Conservation (phyloP, 176 grass and related monocot genomes). For the Avena atlantica region DNA sequence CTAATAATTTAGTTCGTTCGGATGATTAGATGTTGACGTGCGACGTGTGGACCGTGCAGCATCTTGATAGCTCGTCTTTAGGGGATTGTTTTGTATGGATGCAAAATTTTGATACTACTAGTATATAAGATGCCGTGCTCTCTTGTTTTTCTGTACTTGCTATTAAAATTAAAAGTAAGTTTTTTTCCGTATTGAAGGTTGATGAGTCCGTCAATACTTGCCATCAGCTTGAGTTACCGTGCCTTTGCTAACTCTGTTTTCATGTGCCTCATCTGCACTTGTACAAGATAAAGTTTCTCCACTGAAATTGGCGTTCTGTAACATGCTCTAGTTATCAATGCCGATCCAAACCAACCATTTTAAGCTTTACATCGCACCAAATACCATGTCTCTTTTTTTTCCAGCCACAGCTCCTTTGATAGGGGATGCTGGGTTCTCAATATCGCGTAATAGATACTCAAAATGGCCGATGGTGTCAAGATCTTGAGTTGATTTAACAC, state of each 20-base stretch:
- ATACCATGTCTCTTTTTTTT: not conserved
- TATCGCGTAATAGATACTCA: not conserved
- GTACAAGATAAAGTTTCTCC: not conserved
- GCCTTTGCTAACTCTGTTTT: not conserved
- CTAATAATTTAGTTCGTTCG: not conserved
- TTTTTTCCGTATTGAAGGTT: too few relatives aligned
- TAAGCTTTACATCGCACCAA: not conserved
- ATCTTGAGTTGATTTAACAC: not conserved
- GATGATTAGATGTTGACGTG: not conserved
- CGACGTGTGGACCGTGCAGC: not conserved
- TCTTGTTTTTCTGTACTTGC: too few relatives aligned
- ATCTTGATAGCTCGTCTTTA: not conserved
- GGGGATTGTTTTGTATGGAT: not conserved
- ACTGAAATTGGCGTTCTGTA: not conserved
- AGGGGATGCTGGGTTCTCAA: not conserved
- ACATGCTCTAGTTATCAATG: not conserved
- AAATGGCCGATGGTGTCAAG: not conserved
- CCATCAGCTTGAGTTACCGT: not conserved
- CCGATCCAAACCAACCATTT: not conserved
- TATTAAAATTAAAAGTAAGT: too few relatives aligned
- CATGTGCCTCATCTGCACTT: not conserved
- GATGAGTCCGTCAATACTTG: too few relatives aligned
- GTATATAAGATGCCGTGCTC: not conserved
- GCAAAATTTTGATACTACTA: not conserved
- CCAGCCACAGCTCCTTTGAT: not conserved